Percentiles rank a stretch among this genome's conserved stretches.
Evolutionary conservation across 495 filamentous ascomycete genomes (phyloP).

Genomic region (Glutinoglossum americanum): DNA sequence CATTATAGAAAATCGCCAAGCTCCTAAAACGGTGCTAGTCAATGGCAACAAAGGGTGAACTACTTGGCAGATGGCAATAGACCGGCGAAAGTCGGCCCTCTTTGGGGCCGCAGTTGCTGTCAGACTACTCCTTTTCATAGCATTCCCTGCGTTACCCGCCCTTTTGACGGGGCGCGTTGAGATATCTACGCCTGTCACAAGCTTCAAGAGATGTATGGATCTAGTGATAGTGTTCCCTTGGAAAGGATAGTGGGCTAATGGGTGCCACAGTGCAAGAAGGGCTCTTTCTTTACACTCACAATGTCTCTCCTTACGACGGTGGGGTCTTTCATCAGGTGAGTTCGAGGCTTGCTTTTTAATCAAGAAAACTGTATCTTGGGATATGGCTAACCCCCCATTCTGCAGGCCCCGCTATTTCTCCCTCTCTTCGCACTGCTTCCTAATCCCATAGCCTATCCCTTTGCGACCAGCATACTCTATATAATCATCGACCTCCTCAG

Average conservation of each 20-base stretch:
- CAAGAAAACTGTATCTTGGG: background rate
- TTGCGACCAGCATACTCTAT: slow-evolving; percentile 62
- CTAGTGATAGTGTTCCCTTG: background rate
- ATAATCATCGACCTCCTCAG: slow-evolving; percentile 62
- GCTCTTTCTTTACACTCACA: slow-evolving; percentile 82
- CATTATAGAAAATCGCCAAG: background rate
- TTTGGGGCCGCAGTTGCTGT: slow-evolving; percentile 48
- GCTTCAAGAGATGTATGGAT: slow-evolving; percentile 80
- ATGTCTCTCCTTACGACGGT: slow-evolving; percentile 93
- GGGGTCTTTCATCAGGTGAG: slow-evolving; percentile 83
- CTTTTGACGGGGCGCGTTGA: slow-evolving; percentile 81
- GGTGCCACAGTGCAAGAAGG: slow-evolving; percentile 64
- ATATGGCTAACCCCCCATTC: background rate
- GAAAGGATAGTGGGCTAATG: background rate
- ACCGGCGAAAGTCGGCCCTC: slow-evolving; percentile 52
- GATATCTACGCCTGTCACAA: slow-evolving; percentile 87
- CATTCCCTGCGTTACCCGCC: slow-evolving; percentile 69
- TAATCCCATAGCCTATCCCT: slow-evolving; percentile 33
- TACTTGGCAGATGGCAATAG: slow-evolving; percentile 31
- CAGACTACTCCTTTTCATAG: slow-evolving; percentile 51
- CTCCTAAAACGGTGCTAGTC: background rate
- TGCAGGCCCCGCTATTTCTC: slow-evolving; percentile 66
- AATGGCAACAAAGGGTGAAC: background rate
- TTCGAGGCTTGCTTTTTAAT: background rate
- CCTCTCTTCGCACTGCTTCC: slow-evolving; percentile 79